Conservation (phyloP, 345 rosid species). For the Zanthoxylum bungeanum region DNA sequence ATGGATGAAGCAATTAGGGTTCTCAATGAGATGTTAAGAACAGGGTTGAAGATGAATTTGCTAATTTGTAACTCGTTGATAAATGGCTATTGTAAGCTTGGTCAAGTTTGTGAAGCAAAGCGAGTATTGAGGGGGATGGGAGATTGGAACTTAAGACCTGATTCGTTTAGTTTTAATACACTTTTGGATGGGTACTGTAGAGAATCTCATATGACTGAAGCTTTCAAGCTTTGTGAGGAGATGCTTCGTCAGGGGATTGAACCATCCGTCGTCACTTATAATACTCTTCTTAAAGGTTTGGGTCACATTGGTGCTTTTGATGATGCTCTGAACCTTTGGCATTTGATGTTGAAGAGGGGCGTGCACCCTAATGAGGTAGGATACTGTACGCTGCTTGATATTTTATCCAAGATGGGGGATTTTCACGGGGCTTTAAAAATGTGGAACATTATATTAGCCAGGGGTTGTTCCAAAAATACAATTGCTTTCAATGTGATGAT, state of each 20-base stretch:
- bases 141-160: slow-evolving; percentile 64
- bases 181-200: slow-evolving; percentile 78
- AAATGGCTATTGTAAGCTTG: slow-evolving; percentile 74
- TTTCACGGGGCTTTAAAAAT: slow-evolving; percentile 50
- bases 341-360: slow-evolving; percentile 54
- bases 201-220: slow-evolving; percentile 43
- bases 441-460: slow-evolving; percentile 67
- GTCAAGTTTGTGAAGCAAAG: slow-evolving; percentile 50
- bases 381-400: slow-evolving; percentile 68
- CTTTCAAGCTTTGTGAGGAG: slow-evolving; percentile 55
- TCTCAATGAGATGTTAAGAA: slow-evolving; percentile 53
- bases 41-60: slow-evolving; percentile 61
- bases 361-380: slow-evolving; percentile 48
- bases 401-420: slow-evolving; percentile 67
- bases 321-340: slow-evolving; percentile 66
- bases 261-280: slow-evolving; percentile 58
- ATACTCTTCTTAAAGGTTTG: slow-evolving; percentile 78
- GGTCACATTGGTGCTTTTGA: slow-evolving; percentile 46
- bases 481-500: slow-evolving; percentile 70
- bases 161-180: slow-evolving; percentile 66
- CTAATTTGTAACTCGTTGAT: slow-evolving; percentile 70
- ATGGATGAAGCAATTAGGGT: slow-evolving; percentile 58
- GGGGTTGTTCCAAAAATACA: slow-evolving; percentile 51
- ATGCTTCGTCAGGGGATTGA: slow-evolving; percentile 48
- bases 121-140: slow-evolving; percentile 35